Evolutionary conservation across 2,329 filamentous ascomycete species (phyloP).

Genomic region (Fusarium sp.): DNA sequence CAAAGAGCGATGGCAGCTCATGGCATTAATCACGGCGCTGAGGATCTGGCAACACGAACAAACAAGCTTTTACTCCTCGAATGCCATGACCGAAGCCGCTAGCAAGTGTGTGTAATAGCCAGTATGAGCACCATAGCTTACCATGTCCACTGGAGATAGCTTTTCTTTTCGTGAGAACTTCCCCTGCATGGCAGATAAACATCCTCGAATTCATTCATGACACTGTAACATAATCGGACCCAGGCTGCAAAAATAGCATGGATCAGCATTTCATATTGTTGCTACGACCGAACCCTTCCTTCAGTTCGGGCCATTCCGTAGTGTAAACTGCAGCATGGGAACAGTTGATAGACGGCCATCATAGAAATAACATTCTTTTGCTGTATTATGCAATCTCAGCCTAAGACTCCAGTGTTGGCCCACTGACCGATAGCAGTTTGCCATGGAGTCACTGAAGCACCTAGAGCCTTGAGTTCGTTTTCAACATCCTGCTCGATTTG

Average conservation of each 20-base stretch:
- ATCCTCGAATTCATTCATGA: background rate
- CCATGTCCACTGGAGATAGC: background rate
- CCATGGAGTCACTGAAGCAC: background rate
- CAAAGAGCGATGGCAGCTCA: background rate
- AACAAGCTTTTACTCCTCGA: background rate
- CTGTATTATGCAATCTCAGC: background rate
- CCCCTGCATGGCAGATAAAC: background rate
- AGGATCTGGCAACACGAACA: background rate
- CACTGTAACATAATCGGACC: too few relatives aligned
- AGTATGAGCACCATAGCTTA: background rate
- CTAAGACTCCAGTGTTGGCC: background rate
- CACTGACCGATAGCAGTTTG: background rate
- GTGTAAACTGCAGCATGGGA: background rate
- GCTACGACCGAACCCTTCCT: background rate
- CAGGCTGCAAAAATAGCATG: background rate
- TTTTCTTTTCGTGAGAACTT: background rate
- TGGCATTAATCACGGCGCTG: background rate
- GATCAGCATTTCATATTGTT: background rate
- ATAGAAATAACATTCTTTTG: background rate
- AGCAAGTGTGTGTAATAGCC: background rate
- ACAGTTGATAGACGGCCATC: background rate
- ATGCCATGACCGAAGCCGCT: background rate
- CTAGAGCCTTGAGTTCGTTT: background rate
- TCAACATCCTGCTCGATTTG: conserved; percentile 9
- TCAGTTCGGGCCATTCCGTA: background rate